Percentiles rank a stretch among this genome's conserved stretches.
Conservation (phyloP, 2,329 filamentous ascomycete genomes). For the Fusarium sp. region DNA sequence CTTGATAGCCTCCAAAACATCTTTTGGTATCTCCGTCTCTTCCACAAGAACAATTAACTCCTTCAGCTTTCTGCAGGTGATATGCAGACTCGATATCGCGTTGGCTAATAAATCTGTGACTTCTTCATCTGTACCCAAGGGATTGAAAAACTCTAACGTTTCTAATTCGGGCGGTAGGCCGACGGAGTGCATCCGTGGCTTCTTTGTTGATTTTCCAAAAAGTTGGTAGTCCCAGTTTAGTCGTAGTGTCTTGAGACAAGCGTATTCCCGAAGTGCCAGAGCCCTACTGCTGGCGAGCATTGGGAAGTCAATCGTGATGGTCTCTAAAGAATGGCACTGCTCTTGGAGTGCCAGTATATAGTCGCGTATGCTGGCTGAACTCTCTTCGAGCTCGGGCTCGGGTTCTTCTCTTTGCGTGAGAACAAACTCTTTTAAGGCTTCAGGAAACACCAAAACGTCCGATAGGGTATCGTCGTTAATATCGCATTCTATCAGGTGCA, state of each 20-base stretch:
- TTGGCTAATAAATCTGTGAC: slow-evolving; percentile 58
- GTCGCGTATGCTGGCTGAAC: slow-evolving; percentile 58
- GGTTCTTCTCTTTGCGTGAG: slow-evolving; percentile 58
- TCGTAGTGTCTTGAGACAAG: slow-evolving; percentile 53
- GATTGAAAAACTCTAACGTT: slow-evolving; percentile 58
- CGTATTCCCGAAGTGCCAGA: slow-evolving; percentile 58
- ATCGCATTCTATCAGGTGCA: slow-evolving; percentile 62
- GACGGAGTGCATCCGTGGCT: slow-evolving; percentile 59
- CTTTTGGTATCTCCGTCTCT: slow-evolving; percentile 49
- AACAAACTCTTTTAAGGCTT: slow-evolving; percentile 58
- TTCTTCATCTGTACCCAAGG: slow-evolving; percentile 59
- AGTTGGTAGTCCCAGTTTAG: slow-evolving; percentile 62
- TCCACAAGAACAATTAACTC: slow-evolving; percentile 53
- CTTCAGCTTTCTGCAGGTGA: slow-evolving; percentile 53
- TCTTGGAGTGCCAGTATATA: slow-evolving; percentile 59
- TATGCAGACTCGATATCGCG: slow-evolving; percentile 52
- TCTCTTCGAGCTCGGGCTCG: slow-evolving; percentile 57
- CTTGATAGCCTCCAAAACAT: slow-evolving; percentile 52
- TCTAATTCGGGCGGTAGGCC: slow-evolving; percentile 59
- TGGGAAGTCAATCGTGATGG: slow-evolving; percentile 58
- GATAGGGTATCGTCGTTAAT: slow-evolving; percentile 58
- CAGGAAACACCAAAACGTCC: slow-evolving; percentile 56
- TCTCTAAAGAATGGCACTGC: slow-evolving; percentile 56
- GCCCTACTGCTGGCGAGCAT: slow-evolving; percentile 54
- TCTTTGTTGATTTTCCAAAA: slow-evolving; percentile 57